Evolutionary conservation across 2,329 filamentous ascomycete genomes (phyloP), one percentile per base, ranked within the genome.

Genomic region (Phyllosticta citrichinensis): DNA sequence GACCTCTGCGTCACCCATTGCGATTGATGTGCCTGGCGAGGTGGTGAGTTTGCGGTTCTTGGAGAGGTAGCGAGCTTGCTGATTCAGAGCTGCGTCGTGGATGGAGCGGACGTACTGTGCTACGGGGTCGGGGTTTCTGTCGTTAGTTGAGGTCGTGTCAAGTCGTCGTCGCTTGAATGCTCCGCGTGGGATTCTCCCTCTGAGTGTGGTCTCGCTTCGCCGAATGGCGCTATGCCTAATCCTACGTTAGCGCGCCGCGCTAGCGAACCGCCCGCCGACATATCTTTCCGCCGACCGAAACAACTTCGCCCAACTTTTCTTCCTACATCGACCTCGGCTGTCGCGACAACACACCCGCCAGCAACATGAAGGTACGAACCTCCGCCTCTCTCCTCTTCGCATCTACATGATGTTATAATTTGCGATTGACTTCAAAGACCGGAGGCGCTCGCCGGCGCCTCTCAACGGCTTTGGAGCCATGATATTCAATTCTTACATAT

Each of bases 401-500:
- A 24, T 52, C 69, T 66, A 73, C 68, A 87, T 89, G 92, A 96
- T 96, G 91, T 88, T 81, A 89, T 90, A 96, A 96, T 97, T 97
- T 97, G 91, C 92, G 91, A 93, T 93, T 95, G 91, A 97, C 88
- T 83, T 81, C 79, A 76, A 76, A 76, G 80, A 79, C 85, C 85
- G 92, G 91, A 90, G 82, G 79, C 88, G 85, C 91, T 87, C 88
- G 91, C 92, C 91, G 84, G 91, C 85, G 89, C 82, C 80, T 88
- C 87, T 82, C 87, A 87, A 91, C 86, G 87, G 81, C 78, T 73
- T 78, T 79, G 82, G 79, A 83, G 75, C 80, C 70, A 72, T 96
- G 91, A 96, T 88, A 95, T 89, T 91, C 78, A 86, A 85, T 84
- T 93, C 91, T 96, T 96, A 96, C 91, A 96, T 96, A 96, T 96